Evolutionary conservation across 805 yeast genomes (phyloP).

Genomic region (Saccharomycopsis sp.): DNA sequence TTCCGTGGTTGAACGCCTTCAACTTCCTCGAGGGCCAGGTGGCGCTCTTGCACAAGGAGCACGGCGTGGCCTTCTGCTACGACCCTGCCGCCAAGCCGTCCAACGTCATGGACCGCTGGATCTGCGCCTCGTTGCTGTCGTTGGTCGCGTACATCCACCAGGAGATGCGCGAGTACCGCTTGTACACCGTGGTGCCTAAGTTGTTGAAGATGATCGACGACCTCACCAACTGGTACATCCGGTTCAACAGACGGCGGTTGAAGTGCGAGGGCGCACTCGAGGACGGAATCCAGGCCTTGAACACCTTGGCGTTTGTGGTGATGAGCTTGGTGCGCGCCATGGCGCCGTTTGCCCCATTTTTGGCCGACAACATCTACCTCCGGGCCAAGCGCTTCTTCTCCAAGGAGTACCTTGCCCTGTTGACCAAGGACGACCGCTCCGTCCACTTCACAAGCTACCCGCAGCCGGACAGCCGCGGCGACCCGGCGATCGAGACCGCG

Average conservation of each 20-base stretch:
- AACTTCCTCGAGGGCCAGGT: constrained; percentile 95
- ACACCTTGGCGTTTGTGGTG: constrained; percentile 85
- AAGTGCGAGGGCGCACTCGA: constrained; percentile 88
- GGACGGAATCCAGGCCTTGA: constrained; percentile 81
- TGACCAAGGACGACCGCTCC: constrained; percentile 60
- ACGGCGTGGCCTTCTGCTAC: constrained; percentile 63
- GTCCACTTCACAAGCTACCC: constrained; percentile 96
- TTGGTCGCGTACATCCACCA: constrained; percentile 76
- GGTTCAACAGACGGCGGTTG: constrained; percentile 95
- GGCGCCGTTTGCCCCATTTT: constrained; percentile 99
- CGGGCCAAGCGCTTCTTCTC: constrained; percentile 58
- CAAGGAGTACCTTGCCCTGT: constrained; percentile 46
- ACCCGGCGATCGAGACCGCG: constrained; percentile 77
- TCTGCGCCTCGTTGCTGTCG: constrained; percentile 92
- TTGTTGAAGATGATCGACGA: constrained; percentile 83
- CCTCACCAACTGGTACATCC: constrained; percentile 97
- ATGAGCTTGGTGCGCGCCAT: constrained; percentile 86
- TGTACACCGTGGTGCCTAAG: constrained; percentile 94
- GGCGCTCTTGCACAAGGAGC: constrained; percentile 71
- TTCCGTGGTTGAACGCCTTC: constrained; percentile 99
- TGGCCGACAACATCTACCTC: constrained; percentile 84
- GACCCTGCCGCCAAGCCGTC: constrained; percentile 57
- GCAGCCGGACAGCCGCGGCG: constrained; percentile 69
- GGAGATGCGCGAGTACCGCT: constrained; percentile 86
- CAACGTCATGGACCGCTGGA: constrained; percentile 97